Conservation (phyloP, 805 yeast species). For the Starmerella etchellsii region DNA sequence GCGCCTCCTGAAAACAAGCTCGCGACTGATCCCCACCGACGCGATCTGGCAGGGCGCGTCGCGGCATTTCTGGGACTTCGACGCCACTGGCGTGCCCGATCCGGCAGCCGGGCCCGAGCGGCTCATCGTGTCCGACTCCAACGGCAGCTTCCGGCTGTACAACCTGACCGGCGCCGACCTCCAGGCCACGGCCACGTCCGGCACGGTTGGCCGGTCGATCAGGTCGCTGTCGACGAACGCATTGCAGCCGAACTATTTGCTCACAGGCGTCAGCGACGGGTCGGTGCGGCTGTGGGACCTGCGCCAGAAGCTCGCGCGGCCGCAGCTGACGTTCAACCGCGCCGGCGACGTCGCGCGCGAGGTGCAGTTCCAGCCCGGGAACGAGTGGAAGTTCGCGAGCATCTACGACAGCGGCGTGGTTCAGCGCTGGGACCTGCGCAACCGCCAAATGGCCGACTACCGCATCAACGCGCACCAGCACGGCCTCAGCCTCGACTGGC, state of each 20-base stretch:
- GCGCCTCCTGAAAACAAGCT: constrained; percentile 5
- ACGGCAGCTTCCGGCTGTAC: constrained; percentile 27
- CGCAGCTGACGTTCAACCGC: constrained; percentile 38
- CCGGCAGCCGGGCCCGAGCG: constrained; percentile 1
- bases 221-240: constrained; percentile 49
- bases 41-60: constrained; percentile 10
- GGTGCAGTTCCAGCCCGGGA: constrained; percentile 41
- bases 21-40: constrained; percentile 7
- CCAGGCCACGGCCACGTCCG: constrained; percentile 4
- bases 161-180: constrained; percentile 1
- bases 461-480: constrained; percentile 82
- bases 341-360: constrained; percentile 61
- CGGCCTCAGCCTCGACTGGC: constrained; percentile 79
- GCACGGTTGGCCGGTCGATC: constrained; percentile 32
- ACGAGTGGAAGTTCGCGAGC: constrained; percentile 47
- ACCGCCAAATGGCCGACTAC: constrained; percentile 47
- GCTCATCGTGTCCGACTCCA: constrained; percentile 24
- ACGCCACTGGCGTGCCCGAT: background rate
- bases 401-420: constrained; percentile 83
- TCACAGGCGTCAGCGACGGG: constrained; percentile 70
- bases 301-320: constrained; percentile 42
- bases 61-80: constrained; percentile 1
- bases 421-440: constrained; percentile 77
- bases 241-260: constrained; percentile 40
- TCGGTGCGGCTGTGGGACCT: constrained; percentile 74